phyloP scores from a whole-genome alignment of 1,284 basidiomycete genomes.

The Cutaneotrichosporon cutaneum region DNA sequence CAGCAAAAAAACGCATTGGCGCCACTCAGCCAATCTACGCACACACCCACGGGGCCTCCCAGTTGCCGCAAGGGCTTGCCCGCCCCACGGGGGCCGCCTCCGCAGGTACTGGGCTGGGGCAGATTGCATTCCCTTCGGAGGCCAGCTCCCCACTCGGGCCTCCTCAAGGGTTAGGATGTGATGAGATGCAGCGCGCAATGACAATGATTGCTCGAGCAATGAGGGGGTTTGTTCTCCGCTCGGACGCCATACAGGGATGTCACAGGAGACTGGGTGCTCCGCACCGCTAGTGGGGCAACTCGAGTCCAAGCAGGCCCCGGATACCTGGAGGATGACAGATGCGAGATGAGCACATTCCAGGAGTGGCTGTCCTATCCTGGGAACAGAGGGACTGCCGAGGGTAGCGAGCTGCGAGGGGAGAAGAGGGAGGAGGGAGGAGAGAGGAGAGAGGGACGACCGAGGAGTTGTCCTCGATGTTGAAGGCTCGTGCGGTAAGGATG shows the following conservation, averaged over 20 bases:
- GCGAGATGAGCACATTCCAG: no score
- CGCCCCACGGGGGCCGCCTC: conserved; percentile 3
- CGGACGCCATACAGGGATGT: neutral
- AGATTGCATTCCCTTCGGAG: neutral
- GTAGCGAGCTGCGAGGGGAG: no score
- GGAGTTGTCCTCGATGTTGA: neutral
- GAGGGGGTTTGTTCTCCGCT: neutral
- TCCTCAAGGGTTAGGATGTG: neutral
- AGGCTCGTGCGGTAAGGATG: no score
- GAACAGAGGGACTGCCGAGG: no score
- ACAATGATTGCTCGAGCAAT: neutral
- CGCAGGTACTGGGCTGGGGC: neutral
- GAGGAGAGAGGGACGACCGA: no score
- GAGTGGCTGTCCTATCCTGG: no score
- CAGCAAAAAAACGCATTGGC: neutral
- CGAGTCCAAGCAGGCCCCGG: neutral
- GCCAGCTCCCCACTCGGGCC: neutral
- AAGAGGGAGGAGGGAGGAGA: no score
- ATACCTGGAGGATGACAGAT: neutral
- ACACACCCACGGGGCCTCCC: conserved; percentile 2
- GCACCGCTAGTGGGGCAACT: neutral
- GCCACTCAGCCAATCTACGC: neutral
- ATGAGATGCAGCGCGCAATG: neutral
- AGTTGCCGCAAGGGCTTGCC: neutral
- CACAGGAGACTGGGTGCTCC: neutral